phyloP scores from a whole-genome alignment of 768 basidiomycete species.

The Lactarius deliciosus region DNA sequence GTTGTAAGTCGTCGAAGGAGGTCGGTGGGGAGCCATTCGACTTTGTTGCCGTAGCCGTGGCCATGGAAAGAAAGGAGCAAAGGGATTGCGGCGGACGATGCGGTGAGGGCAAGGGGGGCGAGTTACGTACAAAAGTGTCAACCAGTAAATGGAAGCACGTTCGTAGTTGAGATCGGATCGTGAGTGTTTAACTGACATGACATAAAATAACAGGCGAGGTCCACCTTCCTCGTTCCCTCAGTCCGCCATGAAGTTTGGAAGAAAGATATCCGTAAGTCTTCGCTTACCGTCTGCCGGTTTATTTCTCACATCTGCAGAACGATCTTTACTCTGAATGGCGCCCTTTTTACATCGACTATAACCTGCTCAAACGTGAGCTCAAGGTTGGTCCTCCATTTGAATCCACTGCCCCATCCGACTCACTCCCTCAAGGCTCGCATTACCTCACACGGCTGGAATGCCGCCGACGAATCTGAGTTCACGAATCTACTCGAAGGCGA shows the following conservation, averaged over 20 bases:
- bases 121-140: background rate
- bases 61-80: constrained; percentile 16
- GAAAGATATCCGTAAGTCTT: constrained; percentile 63
- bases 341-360: constrained; percentile 88
- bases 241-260: constrained; percentile 72
- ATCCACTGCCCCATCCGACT: background rate
- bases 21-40: constrained; percentile 13
- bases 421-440: constrained; percentile 45
- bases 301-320: constrained; percentile 45
- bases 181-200: background rate
- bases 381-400: constrained; percentile 52
- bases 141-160: constrained; percentile 21
- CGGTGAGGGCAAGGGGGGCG: background rate
- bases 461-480: constrained; percentile 81
- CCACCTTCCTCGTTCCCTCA: background rate
- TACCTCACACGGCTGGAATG: constrained; percentile 62
- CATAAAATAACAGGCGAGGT: constrained; percentile 4
- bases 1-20: constrained; percentile 35
- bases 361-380: constrained; percentile 83
- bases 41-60: constrained; percentile 12
- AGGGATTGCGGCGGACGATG: background rate
- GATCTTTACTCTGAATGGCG: constrained; percentile 90
- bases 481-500: constrained; percentile 75
- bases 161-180: constrained; percentile 10
- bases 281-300: constrained; percentile 15